Conservation (phyloP, 768 basidiomycete genomes). For the Boletus rex-veris region DNA sequence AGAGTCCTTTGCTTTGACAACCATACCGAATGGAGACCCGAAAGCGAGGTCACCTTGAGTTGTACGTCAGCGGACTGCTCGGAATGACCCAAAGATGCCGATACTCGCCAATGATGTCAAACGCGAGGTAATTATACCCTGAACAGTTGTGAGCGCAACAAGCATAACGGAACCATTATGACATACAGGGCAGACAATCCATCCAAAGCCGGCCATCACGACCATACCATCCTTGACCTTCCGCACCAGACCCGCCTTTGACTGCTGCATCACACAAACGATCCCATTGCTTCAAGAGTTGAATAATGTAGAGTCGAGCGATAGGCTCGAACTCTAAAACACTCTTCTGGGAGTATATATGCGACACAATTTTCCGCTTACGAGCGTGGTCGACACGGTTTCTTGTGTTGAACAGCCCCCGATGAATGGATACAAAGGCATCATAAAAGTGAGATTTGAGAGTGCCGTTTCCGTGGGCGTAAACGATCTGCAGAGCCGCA, state of each 20-base stretch:
- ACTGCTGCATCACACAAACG: constrained; percentile 52
- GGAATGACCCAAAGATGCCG: not conserved
- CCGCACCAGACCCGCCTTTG: constrained; percentile 53
- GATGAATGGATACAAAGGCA: constrained; percentile 70
- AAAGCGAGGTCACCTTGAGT: constrained; percentile 66
- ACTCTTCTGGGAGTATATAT: constrained; percentile 81
- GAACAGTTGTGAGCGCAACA: constrained; percentile 6
- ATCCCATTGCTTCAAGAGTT: constrained; percentile 74
- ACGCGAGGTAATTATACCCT: constrained; percentile 64
- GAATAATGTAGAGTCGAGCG: constrained; percentile 54
- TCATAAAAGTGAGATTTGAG: constrained; percentile 79
- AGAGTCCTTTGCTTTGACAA: constrained; percentile 66
- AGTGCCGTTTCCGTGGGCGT: constrained; percentile 82
- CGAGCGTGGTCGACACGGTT: constrained; percentile 76
- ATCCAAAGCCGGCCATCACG: constrained; percentile 64
- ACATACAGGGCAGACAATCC: constrained; percentile 69
- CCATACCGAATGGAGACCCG: constrained; percentile 87
- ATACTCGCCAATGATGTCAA: constrained; percentile 66
- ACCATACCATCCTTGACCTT: constrained; percentile 65
- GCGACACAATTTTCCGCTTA: constrained; percentile 88
- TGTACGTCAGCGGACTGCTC: not conserved
- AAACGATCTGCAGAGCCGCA: constrained; percentile 68
- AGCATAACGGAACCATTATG: not conserved
- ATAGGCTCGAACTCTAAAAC: constrained; percentile 86
- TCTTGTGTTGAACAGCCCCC: constrained; percentile 77